phyloP scores from a whole-genome alignment of 805 yeast species.

The Nakazawaea holstii region DNA sequence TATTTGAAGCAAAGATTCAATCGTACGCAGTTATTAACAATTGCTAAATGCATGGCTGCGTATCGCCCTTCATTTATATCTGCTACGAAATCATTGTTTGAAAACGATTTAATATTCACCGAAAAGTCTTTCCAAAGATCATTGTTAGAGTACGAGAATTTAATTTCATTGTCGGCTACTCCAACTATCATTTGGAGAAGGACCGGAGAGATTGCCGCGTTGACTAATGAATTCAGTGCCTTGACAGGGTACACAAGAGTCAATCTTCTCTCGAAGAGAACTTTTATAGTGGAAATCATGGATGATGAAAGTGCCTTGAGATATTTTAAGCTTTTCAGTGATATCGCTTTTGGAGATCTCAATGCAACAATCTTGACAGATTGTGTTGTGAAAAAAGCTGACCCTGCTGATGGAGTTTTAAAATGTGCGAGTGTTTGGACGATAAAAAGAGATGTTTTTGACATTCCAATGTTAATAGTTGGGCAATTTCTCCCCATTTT shows the following conservation, averaged over 20 bases:
- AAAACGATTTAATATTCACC: slow-evolving; percentile 61
- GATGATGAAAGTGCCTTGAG: slow-evolving; percentile 71
- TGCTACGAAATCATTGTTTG: slow-evolving; percentile 67
- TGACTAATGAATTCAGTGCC: slow-evolving; percentile 68
- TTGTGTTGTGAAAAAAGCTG: slow-evolving; percentile 37
- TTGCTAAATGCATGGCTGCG: slow-evolving; percentile 55
- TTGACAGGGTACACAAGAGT: slow-evolving; percentile 59
- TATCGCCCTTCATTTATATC: slow-evolving; percentile 75
- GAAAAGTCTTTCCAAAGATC: slow-evolving; percentile 55
- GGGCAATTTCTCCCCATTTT: slow-evolving; percentile 76
- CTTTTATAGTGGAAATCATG: slow-evolving; percentile 76
- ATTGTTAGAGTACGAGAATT: slow-evolving; percentile 49
- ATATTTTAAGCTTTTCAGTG: slow-evolving; percentile 67
- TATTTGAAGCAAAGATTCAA: slow-evolving; percentile 50
- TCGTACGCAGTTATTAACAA: slow-evolving; percentile 29
- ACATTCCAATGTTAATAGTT: slow-evolving; percentile 76
- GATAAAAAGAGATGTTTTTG: slow-evolving; percentile 76
- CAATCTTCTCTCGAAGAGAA: slow-evolving; percentile 52
- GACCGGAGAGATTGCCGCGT: slow-evolving; percentile 79
- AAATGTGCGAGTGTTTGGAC: slow-evolving; percentile 83
- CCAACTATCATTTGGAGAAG: slow-evolving; percentile 85
- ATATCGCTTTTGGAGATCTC: slow-evolving; percentile 64
- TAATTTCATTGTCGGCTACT: slow-evolving; percentile 56
- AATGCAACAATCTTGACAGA: slow-evolving; percentile 47
- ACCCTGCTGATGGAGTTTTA: slow-evolving; percentile 23